These are phyloP conservation scores for Debaryomycetaceae sp. DNA, from an alignment of 1,139 yeast species.

Conservation along the genomic window DNA sequence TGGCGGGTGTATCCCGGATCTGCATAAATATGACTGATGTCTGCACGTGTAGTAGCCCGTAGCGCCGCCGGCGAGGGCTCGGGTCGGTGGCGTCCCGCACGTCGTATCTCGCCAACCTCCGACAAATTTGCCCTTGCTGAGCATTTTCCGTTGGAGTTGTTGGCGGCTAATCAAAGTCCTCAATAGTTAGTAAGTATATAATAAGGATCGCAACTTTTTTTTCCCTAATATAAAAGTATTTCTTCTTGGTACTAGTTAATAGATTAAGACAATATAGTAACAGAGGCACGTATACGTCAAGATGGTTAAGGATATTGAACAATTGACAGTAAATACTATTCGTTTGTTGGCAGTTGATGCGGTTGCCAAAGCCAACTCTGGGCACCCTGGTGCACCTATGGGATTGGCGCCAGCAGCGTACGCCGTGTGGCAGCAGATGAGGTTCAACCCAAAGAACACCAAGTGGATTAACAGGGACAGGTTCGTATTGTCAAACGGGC, in stretches of 20 bases:
- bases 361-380: slow-evolving; percentile 87
- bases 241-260: neutral
- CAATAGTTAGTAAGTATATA: no score
- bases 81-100: neutral
- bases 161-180: neutral
- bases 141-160: neutral
- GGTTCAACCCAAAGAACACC: slow-evolving; percentile 87
- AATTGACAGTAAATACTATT: slow-evolving; percentile 79
- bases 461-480: slow-evolving; percentile 94
- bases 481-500: slow-evolving; percentile 94
- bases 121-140: neutral
- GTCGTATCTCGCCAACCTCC: neutral
- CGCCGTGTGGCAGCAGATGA: slow-evolving; percentile 78
- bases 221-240: neutral
- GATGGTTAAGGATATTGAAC: slow-evolving; percentile 51
- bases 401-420: slow-evolving; percentile 81
- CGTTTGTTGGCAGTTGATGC: slow-evolving; percentile 89
- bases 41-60: no score
- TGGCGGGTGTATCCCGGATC: no score
- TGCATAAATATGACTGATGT: no score
- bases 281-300: neutral
- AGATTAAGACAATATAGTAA: neutral
- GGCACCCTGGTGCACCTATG: slow-evolving; percentile 99
- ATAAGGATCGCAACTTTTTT: neutral
- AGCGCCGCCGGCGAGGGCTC: neutral